A percentile compares a stretch with the other conserved stretches of the same genome.
phyloP scores from a whole-genome alignment of 1,284 basidiomycete genomes.

The Meira nashicola region DNA sequence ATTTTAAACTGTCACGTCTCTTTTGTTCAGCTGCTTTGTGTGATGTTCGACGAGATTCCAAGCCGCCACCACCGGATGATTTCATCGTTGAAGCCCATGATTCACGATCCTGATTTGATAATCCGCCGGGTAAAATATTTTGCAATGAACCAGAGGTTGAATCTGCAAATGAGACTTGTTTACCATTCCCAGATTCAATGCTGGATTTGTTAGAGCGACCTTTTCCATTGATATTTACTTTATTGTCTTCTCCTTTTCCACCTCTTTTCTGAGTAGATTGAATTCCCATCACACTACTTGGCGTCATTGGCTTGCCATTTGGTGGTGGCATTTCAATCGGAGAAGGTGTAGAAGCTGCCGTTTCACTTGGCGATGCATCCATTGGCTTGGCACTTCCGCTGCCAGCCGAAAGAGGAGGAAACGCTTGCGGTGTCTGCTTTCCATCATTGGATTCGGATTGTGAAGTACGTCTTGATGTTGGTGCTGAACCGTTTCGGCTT shows the following conservation, averaged over 20 bases:
- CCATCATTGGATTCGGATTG: neutral
- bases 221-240: neutral
- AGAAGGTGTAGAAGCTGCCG: slow-evolving; percentile 39
- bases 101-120: slow-evolving; percentile 32
- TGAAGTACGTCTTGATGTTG: slow-evolving; percentile 25
- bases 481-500: neutral
- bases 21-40: slow-evolving; percentile 98
- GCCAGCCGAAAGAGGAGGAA: slow-evolving; percentile 10
- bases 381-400: slow-evolving; percentile 19
- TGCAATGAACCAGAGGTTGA: slow-evolving; percentile 5
- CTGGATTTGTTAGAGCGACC: slow-evolving; percentile 3
- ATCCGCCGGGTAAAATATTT: slow-evolving; percentile 27
- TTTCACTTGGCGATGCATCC: slow-evolving; percentile 39
- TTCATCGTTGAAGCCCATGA: slow-evolving; percentile 26
- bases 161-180: slow-evolving; percentile 15
- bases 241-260: neutral
- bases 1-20: slow-evolving; percentile 88
- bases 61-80: slow-evolving; percentile 26
- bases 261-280: neutral
- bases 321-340: slow-evolving; percentile 48
- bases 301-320: slow-evolving; percentile 40
- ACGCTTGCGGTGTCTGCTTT: slow-evolving; percentile 15
- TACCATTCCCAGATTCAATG: neutral
- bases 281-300: slow-evolving; percentile 49
- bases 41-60: slow-evolving; percentile 70